Conservation (phyloP, 2,329 filamentous ascomycete genomes). For the Colletotrichum acutatum region DNA sequence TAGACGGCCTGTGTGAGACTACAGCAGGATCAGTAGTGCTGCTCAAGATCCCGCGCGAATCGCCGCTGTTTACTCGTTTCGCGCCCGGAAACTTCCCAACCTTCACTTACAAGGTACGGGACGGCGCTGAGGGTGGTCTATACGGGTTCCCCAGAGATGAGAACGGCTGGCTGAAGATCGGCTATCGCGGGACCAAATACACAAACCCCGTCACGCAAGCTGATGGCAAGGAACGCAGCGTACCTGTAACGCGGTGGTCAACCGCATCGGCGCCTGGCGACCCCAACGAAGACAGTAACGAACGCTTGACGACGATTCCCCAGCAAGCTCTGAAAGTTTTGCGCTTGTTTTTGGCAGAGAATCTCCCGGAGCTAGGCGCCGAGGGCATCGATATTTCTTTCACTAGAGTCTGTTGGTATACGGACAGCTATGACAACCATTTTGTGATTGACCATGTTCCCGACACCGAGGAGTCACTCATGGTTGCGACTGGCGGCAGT, state of each 20-base stretch:
- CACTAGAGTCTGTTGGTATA: constrained; percentile 68
- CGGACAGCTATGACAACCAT: constrained; percentile 64
- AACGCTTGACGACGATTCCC: constrained; percentile 36
- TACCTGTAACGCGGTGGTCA: constrained; percentile 52
- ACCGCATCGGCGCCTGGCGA: background rate
- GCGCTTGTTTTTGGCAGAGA: constrained; percentile 48
- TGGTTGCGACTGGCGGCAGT: constrained; percentile 70
- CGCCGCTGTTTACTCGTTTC: constrained; percentile 30
- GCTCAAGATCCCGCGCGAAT: constrained; percentile 32
- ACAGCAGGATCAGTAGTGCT: constrained; percentile 37
- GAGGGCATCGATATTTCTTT: constrained; percentile 48
- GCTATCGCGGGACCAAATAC: constrained; percentile 44
- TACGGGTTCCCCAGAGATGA: constrained; percentile 43
- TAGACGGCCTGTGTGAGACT: constrained; percentile 38
- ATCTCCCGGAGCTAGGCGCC: constrained; percentile 53
- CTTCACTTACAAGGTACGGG: constrained; percentile 36
- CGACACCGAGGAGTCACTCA: constrained; percentile 51
- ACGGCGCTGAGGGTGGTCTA: constrained; percentile 39
- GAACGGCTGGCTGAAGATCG: constrained; percentile 42
- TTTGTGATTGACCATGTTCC: constrained; percentile 54
- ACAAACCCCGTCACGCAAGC: constrained; percentile 51
- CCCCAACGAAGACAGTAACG: constrained; percentile 24
- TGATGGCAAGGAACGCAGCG: constrained; percentile 49
- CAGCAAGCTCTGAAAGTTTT: constrained; percentile 40
- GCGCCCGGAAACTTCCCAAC: constrained; percentile 37